These are phyloP conservation scores for Noccaea caerulescens DNA, from an alignment of 345 rosid species.

Conservation along the genomic window DNA sequence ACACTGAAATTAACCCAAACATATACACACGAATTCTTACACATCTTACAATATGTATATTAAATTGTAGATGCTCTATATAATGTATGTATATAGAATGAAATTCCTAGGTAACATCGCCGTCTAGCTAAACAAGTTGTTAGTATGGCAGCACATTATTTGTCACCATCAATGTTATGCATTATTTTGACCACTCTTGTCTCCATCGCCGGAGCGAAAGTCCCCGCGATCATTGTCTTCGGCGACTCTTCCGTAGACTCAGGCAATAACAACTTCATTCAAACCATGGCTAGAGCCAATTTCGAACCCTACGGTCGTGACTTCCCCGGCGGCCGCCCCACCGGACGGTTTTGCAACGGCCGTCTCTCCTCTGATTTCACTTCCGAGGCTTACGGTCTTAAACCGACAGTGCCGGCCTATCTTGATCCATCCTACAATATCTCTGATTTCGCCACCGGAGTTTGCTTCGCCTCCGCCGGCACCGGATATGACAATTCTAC, in stretches of 20 bases:
- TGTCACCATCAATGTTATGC: constrained; percentile 22
- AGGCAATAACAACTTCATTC: constrained; percentile 63
- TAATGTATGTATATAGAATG: constrained; percentile 31
- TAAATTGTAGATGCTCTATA: background rate
- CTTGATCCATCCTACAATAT: constrained; percentile 57
- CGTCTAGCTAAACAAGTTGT: constrained; percentile 34
- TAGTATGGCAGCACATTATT: constrained; percentile 36
- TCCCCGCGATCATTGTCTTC: constrained; percentile 65
- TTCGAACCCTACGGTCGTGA: constrained; percentile 71
- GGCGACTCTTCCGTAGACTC: constrained; percentile 73
- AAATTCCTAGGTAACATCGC: constrained; percentile 34
- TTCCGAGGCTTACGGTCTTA: constrained; percentile 61
- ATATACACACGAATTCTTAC: background rate
- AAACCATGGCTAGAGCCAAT: constrained; percentile 58
- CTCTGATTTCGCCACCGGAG: constrained; percentile 65
- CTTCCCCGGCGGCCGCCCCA: constrained; percentile 52
- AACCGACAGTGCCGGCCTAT: constrained; percentile 59
- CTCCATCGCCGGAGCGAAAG: constrained; percentile 42
- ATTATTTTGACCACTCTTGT: constrained; percentile 31
- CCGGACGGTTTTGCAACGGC: constrained; percentile 73
- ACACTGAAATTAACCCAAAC: constrained; percentile 24
- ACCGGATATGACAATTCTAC: constrained; percentile 68
- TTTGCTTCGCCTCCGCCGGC: constrained; percentile 68
- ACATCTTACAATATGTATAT: background rate
- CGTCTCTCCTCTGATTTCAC: constrained; percentile 59